These are phyloP conservation scores for Graphiopsis chlorocephala DNA, from an alignment of 2,329 filamentous ascomycete species.

Conservation along the genomic window DNA sequence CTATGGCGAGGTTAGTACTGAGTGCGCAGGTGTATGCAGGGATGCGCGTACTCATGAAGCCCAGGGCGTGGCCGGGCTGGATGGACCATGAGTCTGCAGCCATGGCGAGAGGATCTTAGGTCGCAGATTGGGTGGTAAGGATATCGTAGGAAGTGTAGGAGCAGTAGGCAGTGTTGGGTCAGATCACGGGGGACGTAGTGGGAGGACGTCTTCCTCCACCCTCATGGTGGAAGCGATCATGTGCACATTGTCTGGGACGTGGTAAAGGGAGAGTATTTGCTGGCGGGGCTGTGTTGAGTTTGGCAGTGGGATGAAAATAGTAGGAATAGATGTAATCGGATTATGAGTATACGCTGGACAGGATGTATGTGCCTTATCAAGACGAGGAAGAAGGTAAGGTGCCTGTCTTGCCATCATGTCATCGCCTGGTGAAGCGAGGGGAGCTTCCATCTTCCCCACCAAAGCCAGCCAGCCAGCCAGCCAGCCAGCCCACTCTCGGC, in stretches of 20 bases:
- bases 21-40: neutral
- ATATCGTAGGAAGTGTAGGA: neutral
- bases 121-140: neutral
- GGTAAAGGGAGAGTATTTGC: neutral
- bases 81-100: conserved; percentile 17
- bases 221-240: conserved; percentile 16
- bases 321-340: neutral
- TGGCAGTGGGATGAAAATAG: neutral
- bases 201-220: conserved; percentile 18
- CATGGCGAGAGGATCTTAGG: conserved; percentile 16
- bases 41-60: conserved; percentile 39
- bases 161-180: neutral
- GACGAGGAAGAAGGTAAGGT: neutral
- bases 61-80: conserved; percentile 32
- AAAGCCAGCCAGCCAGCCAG: neutral
- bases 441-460: neutral
- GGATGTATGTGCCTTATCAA: neutral
- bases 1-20: conserved; percentile 45
- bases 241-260: conserved; percentile 12
- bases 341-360: neutral
- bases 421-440: neutral
- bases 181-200: conserved; percentile 18
- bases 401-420: neutral
- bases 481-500: neutral
- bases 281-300: neutral